Evolutionary conservation across 352 stramenopile species (phyloP).

Genomic region (Globisporangium radiosum): DNA sequence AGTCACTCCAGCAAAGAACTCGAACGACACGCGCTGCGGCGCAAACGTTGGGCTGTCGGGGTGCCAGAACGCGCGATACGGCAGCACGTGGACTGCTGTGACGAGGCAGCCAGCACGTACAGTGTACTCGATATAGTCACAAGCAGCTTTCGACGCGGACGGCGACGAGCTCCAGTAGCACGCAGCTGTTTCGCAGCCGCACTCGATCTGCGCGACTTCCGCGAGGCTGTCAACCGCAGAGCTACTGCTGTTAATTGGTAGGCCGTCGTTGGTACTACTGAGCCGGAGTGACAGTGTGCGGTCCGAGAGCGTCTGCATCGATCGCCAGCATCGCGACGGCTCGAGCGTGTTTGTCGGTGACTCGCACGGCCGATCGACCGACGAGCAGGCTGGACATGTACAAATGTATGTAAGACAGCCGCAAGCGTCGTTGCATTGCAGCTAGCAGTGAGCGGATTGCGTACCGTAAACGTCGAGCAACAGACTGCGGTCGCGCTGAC

Average conservation of each 20-base stretch:
- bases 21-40: slow-evolving; percentile 47
- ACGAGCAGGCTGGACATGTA: slow-evolving; percentile 17
- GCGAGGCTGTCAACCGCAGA: slow-evolving; percentile 31
- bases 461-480: slow-evolving; percentile 21
- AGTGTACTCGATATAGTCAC: slow-evolving; percentile 65
- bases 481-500: slow-evolving; percentile 13
- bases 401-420: background rate
- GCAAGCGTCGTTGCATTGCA: too few species aligned
- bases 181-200: slow-evolving; percentile 48
- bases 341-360: slow-evolving; percentile 27
- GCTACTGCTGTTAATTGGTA: background rate
- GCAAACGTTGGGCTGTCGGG: slow-evolving; percentile 65
- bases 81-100: slow-evolving; percentile 41
- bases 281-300: slow-evolving; percentile 21
- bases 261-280: background rate
- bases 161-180: slow-evolving; percentile 55
- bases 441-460: background rate
- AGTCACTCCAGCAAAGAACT: slow-evolving; percentile 23
- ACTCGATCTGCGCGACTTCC: slow-evolving; percentile 49
- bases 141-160: slow-evolving; percentile 12
- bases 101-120: slow-evolving; percentile 39
- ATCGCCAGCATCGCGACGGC: slow-evolving; percentile 27
- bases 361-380: slow-evolving; percentile 25
- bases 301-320: slow-evolving; percentile 21
- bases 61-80: slow-evolving; percentile 77